Percentiles rank a stretch among this genome's conserved stretches.
phyloP scores from a whole-genome alignment of 495 filamentous ascomycete species.

The Echria macrotheca region DNA sequence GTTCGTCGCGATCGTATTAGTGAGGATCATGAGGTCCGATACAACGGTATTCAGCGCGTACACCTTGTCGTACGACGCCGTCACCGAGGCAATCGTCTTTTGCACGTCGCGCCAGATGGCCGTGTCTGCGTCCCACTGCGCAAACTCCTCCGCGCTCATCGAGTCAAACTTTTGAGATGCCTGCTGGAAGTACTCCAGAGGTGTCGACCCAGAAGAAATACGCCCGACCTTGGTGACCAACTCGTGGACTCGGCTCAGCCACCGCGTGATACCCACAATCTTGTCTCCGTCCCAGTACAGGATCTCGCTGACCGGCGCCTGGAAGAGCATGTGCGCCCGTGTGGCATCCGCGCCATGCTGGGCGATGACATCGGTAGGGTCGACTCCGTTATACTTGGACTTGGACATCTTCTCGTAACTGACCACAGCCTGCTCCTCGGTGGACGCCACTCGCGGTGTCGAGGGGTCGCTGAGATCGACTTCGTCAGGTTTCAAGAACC shows the following conservation, averaged over 20 bases:
- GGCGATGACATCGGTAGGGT: constrained; percentile 63
- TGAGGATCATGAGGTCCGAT: constrained; percentile 73
- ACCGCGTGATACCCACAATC: constrained; percentile 74
- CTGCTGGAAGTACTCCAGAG: constrained; percentile 29
- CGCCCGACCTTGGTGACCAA: constrained; percentile 38
- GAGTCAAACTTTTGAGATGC: constrained; percentile 5
- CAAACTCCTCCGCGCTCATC: constrained; percentile 16
- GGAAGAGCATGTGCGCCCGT: constrained; percentile 80
- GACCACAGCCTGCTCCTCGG: constrained; percentile 51
- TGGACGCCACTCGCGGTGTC: constrained; percentile 55
- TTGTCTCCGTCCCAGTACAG: constrained; percentile 84
- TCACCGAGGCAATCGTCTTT: constrained; percentile 61
- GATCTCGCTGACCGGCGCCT: constrained; percentile 74
- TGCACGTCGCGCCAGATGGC: constrained; percentile 60
- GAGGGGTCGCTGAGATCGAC: constrained; percentile 56
- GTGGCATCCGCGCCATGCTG: constrained; percentile 80
- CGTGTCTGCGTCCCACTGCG: constrained; percentile 45
- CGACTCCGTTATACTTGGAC: constrained; percentile 90
- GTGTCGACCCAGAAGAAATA: not conserved
- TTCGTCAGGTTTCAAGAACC: constrained; percentile 73
- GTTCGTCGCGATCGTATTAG: constrained; percentile 52
- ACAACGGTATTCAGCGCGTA: constrained; percentile 76
- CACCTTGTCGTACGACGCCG: constrained; percentile 59
- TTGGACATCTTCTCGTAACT: constrained; percentile 95
- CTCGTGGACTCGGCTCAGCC: constrained; percentile 64